Evolutionary conservation across 2,329 filamentous ascomycete genomes (phyloP).

Genomic region (Neurospora crassa): DNA sequence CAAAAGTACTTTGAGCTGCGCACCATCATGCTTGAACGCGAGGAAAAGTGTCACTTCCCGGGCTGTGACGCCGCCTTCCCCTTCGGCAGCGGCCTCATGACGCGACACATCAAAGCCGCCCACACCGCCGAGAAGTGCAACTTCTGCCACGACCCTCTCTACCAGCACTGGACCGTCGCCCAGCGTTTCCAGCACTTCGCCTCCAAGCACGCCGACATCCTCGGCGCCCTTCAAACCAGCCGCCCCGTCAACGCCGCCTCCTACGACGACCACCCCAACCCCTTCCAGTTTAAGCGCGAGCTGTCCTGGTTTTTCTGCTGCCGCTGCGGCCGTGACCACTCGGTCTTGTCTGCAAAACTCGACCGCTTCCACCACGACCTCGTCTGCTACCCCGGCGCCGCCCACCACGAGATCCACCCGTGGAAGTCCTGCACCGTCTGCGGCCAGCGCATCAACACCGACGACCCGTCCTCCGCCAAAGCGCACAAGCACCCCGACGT

Average conservation of each 20-base stretch:
- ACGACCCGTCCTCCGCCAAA: not conserved
- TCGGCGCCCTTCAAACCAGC: slow-evolving; percentile 1
- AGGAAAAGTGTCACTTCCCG: slow-evolving; percentile 28
- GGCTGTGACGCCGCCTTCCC: slow-evolving; percentile 27
- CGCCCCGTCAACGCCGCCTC: not conserved
- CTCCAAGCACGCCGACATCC: slow-evolving; percentile 19
- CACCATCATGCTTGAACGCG: slow-evolving; percentile 25
- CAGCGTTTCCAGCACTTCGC: slow-evolving; percentile 22
- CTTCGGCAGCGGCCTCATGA: slow-evolving; percentile 22
- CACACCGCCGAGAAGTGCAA: slow-evolving; percentile 27
- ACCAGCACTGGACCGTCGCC: slow-evolving; percentile 19
- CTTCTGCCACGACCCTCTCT: slow-evolving; percentile 26
- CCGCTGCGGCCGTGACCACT: slow-evolving; percentile 15
- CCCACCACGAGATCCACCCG: not conserved
- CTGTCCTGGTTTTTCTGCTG: slow-evolving; percentile 11
- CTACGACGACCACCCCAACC: slow-evolving; percentile 5
- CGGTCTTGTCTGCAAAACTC: not conserved
- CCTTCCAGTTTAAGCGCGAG: slow-evolving; percentile 8
- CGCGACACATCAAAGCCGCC: slow-evolving; percentile 25
- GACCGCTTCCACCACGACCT: slow-evolving; percentile 14
- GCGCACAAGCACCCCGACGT: not conserved
- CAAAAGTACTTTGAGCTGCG: slow-evolving; percentile 25
- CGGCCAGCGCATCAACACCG: not conserved
- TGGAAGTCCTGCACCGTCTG: slow-evolving; percentile 8
- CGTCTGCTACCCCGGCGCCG: slow-evolving; percentile 11